Evolutionary conservation across 768 basidiomycete genomes (phyloP), one percentile per base, ranked within the genome.

Genomic region (Suillus spraguei): DNA sequence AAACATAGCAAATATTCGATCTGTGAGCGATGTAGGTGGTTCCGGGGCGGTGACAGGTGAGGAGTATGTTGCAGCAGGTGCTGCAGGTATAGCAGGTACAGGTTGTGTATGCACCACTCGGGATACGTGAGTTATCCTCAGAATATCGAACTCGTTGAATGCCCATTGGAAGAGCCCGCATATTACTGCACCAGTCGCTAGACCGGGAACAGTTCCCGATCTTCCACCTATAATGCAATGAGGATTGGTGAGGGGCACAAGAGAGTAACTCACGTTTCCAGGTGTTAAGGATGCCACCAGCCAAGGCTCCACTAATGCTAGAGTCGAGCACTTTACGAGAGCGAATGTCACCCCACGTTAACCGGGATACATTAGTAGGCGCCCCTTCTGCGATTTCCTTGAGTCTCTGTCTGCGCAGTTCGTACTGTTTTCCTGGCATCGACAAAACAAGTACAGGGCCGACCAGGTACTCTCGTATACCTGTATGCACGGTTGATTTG

Each of bases 391-490:
- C 46, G 6, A 74, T 64, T 24, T 77, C 72, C 61, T 69, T 55
- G 20, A 69, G 69, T 64, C 32, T 66, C 38, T 77, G 76, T 71
- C 79, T 79, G 60, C 80, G 77, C 60, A 76, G 63, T 60, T 71
- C 76, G 68, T 86, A 87, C 65, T 85, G 83, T 47, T 76, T 74
- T 68, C 78, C 81, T 2, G 82, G 75, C n/a, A 82, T 70, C 1
- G 74, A 74, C 28, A 76, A 75, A 10, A 82, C 77, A 49, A 94
- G 75, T 1, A 84, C 63, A 1, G 94, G 94, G 52, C 85, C 84
- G 58, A 94, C 76, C n/a, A 85, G 69, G 70, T 87, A 92, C 80
- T 95, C 94, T 64, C 92, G 85, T 60, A 90, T 72, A 63, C 85
- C 94, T 95, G 66, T 17, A 59, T 53, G 36, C 59, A 39, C 20